Percentiles rank a stretch among this genome's conserved stretches.
phyloP scores from a whole-genome alignment of 257 asterid species.

The Oldenlandia corymbosa region DNA sequence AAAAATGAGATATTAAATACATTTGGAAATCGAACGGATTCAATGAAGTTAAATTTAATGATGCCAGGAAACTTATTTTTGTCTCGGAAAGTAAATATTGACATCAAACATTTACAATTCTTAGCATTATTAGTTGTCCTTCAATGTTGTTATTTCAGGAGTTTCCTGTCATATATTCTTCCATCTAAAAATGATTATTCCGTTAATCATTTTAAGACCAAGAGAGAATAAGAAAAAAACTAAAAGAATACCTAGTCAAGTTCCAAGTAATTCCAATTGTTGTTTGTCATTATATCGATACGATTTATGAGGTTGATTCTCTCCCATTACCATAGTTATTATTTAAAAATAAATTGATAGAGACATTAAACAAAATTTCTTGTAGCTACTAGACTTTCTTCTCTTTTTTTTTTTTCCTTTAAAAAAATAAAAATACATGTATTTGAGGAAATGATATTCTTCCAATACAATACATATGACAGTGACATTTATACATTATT shows the following conservation, averaged over 20 bases:
- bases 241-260: background rate
- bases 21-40: background rate
- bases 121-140: background rate
- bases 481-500: conserved; percentile 21
- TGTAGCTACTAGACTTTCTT: too few relatives aligned
- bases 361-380: too few relatives aligned
- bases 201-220: too few relatives aligned
- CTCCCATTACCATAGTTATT: too few relatives aligned
- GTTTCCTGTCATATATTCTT: background rate
- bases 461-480: conserved; percentile 12
- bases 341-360: too few relatives aligned
- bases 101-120: background rate
- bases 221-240: too few relatives aligned
- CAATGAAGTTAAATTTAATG: background rate
- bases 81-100: background rate
- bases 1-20: background rate
- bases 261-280: background rate
- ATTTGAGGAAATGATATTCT: background rate
- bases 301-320: background rate
- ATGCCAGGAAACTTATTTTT: background rate
- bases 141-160: background rate
- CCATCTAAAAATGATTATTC: too few relatives aligned
- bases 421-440: background rate
- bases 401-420: too few relatives aligned
- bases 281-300: background rate